Conservation (phyloP, 2,329 filamentous ascomycete species). For the Colletotrichum cereale region DNA sequence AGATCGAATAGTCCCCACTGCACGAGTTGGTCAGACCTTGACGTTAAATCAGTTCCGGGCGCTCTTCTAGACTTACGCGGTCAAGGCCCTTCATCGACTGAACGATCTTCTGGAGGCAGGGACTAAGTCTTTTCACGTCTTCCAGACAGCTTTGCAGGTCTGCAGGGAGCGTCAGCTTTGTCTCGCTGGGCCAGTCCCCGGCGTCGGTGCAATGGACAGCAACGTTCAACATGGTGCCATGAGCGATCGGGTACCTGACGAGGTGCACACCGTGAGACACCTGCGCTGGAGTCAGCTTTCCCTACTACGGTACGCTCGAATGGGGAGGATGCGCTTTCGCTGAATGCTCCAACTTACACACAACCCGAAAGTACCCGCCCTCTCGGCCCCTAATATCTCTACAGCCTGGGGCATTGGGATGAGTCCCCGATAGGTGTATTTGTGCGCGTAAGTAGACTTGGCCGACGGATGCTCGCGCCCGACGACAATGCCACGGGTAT, state of each 20-base stretch:
- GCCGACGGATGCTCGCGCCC: constrained; percentile 54
- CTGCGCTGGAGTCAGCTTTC: constrained; percentile 35
- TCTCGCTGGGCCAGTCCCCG: constrained; percentile 46
- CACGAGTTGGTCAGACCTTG: not conserved
- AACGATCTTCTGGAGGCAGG: not conserved
- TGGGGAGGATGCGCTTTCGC: constrained; percentile 16
- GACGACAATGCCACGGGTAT: constrained; percentile 62
- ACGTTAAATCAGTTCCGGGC: not conserved
- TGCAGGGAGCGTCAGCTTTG: constrained; percentile 42
- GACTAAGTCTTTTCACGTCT: not conserved
- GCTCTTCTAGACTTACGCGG: not conserved
- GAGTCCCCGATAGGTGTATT: constrained; percentile 67
- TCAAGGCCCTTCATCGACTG: constrained; percentile 7
- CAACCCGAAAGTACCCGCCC: constrained; percentile 58
- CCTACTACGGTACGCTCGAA: constrained; percentile 23
- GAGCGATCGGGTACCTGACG: constrained; percentile 70
- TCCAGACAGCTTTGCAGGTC: not conserved
- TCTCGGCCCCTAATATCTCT: constrained; percentile 57
- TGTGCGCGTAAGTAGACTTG: constrained; percentile 61
- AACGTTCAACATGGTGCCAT: constrained; percentile 67
- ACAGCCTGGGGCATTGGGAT: constrained; percentile 64
- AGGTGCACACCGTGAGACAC: constrained; percentile 65
- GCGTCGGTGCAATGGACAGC: constrained; percentile 56
- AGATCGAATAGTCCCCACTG: constrained; percentile 63
- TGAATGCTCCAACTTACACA: constrained; percentile 61